Evolutionary conservation across 257 asterid genomes (phyloP).

Genomic region (Solanum lignicaule): DNA sequence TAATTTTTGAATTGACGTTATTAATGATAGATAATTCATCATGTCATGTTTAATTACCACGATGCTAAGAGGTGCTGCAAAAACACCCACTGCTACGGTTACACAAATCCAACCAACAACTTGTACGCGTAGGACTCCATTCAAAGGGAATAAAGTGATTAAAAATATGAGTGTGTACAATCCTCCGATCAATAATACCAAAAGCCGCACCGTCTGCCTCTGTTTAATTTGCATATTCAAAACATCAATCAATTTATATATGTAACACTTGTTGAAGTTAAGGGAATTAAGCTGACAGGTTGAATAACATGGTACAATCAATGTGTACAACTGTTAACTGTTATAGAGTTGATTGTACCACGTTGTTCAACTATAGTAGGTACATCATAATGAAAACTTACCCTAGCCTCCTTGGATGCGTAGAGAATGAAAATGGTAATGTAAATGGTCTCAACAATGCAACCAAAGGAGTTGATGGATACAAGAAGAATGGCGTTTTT

Average conservation of each 20-base stretch:
- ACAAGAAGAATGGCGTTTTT: constrained; percentile 32
- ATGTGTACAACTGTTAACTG: background rate
- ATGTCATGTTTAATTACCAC: constrained; percentile 15
- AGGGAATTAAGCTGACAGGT: background rate
- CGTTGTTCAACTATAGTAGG: background rate
- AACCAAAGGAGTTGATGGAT: constrained; percentile 62
- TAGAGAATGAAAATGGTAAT: constrained; percentile 33
- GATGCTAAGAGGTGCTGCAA: constrained; percentile 35
- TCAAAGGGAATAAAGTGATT: constrained; percentile 7
- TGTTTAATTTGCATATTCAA: constrained; percentile 5
- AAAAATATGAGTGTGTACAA: constrained; percentile 9
- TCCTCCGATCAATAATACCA: constrained; percentile 14
- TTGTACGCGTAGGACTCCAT: background rate
- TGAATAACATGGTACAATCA: background rate
- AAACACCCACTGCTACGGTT: constrained; percentile 20
- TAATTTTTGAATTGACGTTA: background rate
- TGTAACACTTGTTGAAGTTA: background rate
- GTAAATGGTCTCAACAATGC: constrained; percentile 50
- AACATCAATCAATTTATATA: background rate
- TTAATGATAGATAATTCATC: background rate
- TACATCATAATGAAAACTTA: background rate
- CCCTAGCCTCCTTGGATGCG: constrained; percentile 47
- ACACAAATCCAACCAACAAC: constrained; percentile 43
- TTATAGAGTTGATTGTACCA: background rate
- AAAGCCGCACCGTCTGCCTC: constrained; percentile 20